Conservation (phyloP, 768 basidiomycete species). For the Tricholoma flavovirens region DNA sequence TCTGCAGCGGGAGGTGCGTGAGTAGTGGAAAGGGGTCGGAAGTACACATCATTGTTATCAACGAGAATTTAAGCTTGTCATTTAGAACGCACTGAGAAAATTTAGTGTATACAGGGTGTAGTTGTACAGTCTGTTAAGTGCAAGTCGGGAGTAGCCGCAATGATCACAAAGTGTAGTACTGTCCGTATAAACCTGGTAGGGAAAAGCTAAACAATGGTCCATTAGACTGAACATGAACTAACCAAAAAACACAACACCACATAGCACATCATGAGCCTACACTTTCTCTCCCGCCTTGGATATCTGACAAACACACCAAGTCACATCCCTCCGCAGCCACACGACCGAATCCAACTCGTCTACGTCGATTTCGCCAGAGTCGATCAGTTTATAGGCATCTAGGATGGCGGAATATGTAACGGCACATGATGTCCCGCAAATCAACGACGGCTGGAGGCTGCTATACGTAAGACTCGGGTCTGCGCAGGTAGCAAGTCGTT, state of each 20-base stretch:
- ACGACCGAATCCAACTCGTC: slow-evolving; percentile 27
- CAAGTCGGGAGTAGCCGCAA: not conserved
- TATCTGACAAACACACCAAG: slow-evolving; percentile 23
- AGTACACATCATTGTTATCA: too few relatives aligned
- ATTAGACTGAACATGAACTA: not conserved
- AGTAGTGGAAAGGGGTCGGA: too few relatives aligned
- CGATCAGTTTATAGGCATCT: slow-evolving; percentile 22
- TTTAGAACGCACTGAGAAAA: not conserved
- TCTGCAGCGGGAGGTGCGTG: too few relatives aligned
- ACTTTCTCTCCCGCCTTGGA: slow-evolving; percentile 27
- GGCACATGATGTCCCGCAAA: slow-evolving; percentile 24
- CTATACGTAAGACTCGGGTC: slow-evolving; percentile 24
- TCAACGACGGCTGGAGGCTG: slow-evolving; percentile 24
- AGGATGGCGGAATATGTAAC: slow-evolving; percentile 24
- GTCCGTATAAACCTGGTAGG: not conserved
- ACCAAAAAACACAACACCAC: not conserved
- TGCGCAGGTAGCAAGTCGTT: slow-evolving; percentile 21
- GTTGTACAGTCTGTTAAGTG: not conserved
- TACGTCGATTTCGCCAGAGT: slow-evolving; percentile 18
- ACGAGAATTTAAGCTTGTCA: not conserved
- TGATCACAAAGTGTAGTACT: not conserved
- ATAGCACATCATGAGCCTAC: slow-evolving; percentile 9
- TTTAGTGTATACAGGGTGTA: not conserved
- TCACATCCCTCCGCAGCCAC: slow-evolving; percentile 21
- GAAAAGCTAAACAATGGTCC: not conserved